These are phyloP conservation scores for Ascochyta koolunga DNA, from an alignment of 2,329 filamentous ascomycete genomes.

Conservation along the genomic window DNA sequence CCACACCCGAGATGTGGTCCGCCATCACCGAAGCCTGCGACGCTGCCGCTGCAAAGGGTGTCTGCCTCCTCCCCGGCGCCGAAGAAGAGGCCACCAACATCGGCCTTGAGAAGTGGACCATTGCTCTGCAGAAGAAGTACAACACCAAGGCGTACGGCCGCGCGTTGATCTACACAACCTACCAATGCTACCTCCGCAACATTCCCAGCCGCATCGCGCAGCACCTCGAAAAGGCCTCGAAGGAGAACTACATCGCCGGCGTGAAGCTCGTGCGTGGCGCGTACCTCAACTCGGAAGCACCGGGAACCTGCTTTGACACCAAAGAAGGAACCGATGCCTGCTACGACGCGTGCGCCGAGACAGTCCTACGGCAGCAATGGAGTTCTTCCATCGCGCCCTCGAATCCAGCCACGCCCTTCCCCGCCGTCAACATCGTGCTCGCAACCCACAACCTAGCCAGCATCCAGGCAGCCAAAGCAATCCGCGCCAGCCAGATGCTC, in stretches of 20 bases:
- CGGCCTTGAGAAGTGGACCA: constrained; percentile 81
- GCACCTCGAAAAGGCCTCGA: constrained; percentile 55
- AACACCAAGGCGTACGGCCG: constrained; percentile 62
- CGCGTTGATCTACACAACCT: constrained; percentile 74
- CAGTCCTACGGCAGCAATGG: constrained; percentile 70
- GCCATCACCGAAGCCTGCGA: constrained; percentile 78
- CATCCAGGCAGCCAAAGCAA: constrained; percentile 60
- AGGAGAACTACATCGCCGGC: constrained; percentile 59
- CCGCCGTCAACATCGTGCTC: constrained; percentile 66
- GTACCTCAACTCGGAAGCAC: constrained; percentile 59
- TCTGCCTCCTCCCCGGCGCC: constrained; percentile 82
- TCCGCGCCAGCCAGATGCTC: constrained; percentile 54
- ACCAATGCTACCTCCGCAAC: constrained; percentile 63
- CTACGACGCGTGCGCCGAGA: constrained; percentile 74
- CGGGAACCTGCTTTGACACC: constrained; percentile 59
- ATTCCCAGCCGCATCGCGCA: constrained; percentile 51
- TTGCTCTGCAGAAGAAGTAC: constrained; percentile 77
- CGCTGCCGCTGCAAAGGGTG: constrained; percentile 70
- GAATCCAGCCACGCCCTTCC: constrained; percentile 43
- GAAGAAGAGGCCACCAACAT: constrained; percentile 80
- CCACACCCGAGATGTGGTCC: constrained; percentile 67
- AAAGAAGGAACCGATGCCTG: constrained; percentile 62
- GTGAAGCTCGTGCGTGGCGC: constrained; percentile 64
- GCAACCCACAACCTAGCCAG: constrained; percentile 83
- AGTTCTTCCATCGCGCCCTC: constrained; percentile 57